Conservation (phyloP, 768 basidiomycete genomes). For the Crassisporium funariophilum region DNA sequence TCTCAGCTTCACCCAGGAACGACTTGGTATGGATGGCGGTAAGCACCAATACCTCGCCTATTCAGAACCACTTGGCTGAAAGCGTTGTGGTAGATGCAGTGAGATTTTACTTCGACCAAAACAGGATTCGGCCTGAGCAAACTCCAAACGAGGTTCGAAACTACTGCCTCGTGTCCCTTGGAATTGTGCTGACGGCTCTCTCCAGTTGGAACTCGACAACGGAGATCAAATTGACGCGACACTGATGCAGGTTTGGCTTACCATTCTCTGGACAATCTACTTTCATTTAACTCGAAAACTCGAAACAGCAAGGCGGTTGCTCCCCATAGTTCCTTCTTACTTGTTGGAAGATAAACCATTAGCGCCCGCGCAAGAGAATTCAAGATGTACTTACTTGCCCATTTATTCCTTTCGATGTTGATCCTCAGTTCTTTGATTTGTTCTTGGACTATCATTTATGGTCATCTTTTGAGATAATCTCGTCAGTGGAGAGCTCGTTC, state of each 20-base stretch:
- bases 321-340: no score
- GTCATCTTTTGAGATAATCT: no score
- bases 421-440: no score
- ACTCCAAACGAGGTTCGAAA: conserved; percentile 14
- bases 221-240: conserved; percentile 59
- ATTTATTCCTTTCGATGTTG: no score
- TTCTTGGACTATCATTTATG: no score
- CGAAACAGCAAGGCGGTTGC: background rate
- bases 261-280: background rate
- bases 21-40: conserved; percentile 13
- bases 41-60: no score
- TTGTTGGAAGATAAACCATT: no score
- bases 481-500: no score
- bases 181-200: background rate
- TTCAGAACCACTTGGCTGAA: no score
- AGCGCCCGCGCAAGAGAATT: no score
- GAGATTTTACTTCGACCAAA: conserved; percentile 9
- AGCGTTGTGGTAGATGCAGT: conserved; percentile 3
- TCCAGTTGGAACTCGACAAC: conserved; percentile 57
- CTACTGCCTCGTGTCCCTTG: background rate
- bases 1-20: conserved; percentile 4
- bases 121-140: conserved; percentile 14
- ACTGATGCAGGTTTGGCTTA: conserved; percentile 48
- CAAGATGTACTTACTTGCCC: no score
- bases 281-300: background rate